phyloP scores from a whole-genome alignment of 306 rosid genomes.

The Sesbania bispinosa region DNA sequence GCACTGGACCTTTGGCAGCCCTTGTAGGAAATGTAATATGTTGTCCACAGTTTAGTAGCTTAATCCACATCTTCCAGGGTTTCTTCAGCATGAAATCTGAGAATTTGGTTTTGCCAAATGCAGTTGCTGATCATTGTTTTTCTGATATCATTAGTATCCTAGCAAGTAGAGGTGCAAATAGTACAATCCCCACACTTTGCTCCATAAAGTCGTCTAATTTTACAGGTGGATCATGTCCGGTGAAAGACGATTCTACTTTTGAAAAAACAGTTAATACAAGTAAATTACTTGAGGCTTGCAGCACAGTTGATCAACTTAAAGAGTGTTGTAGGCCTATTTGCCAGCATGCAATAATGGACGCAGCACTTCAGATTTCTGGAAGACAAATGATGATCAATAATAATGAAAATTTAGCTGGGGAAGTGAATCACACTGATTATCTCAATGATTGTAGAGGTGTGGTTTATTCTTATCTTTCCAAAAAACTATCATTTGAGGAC shows the following conservation, averaged over 20 bases:
- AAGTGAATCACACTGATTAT: constrained; percentile 54
- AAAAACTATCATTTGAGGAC: constrained; percentile 55
- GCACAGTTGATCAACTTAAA: constrained; percentile 84
- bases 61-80: constrained; percentile 90
- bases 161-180: constrained; percentile 84
- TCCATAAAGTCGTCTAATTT: constrained; percentile 74
- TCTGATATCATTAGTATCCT: constrained; percentile 74
- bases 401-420: constrained; percentile 51
- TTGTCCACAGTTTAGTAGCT: constrained; percentile 89
- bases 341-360: constrained; percentile 90
- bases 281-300: constrained; percentile 84
- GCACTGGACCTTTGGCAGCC: constrained; percentile 79
- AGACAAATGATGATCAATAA: constrained; percentile 48
- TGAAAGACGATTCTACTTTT: constrained; percentile 67
- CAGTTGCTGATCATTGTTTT: constrained; percentile 71
- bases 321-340: constrained; percentile 97
- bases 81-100: constrained; percentile 54
- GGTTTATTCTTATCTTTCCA: constrained; percentile 87
- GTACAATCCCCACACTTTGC: constrained; percentile 67
- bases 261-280: constrained; percentile 78
- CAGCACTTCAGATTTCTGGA: constrained; percentile 82
- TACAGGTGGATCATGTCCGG: constrained; percentile 91
- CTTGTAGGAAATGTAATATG: constrained; percentile 85
- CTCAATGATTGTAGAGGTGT: constrained; percentile 89
- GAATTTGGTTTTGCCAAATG: constrained; percentile 64